Conservation (phyloP, 768 basidiomycete genomes). For the Collybia nuda region DNA sequence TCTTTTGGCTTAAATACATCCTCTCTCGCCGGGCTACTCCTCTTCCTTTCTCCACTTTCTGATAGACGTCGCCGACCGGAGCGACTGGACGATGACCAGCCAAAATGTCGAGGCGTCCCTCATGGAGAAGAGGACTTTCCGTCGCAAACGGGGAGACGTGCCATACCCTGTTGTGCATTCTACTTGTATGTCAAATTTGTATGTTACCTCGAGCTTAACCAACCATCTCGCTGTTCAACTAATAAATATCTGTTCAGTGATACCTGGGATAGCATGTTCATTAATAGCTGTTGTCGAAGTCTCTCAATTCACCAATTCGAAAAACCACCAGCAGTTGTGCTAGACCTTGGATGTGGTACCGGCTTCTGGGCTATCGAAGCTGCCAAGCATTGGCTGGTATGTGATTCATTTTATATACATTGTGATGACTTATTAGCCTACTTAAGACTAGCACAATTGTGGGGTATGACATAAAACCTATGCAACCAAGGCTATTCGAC, state of each 20-base stretch:
- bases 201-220: constrained; percentile 19
- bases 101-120: constrained; percentile 47
- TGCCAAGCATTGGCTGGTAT: constrained; percentile 63
- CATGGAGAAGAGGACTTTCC: constrained; percentile 34
- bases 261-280: constrained; percentile 71
- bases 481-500: constrained; percentile 50
- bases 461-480: constrained; percentile 56
- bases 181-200: constrained; percentile 55
- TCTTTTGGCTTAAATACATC: constrained; percentile 12
- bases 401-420: constrained; percentile 15
- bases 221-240: too few relatives aligned
- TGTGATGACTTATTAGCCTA: not conserved
- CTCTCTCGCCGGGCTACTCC: constrained; percentile 4
- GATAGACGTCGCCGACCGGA: constrained; percentile 5
- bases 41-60: constrained; percentile 13
- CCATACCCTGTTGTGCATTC: constrained; percentile 56
- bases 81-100: not conserved
- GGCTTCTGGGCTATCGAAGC: constrained; percentile 75
- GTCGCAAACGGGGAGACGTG: constrained; percentile 47
- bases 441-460: constrained; percentile 50
- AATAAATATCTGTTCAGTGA: constrained; percentile 40
- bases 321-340: constrained; percentile 46
- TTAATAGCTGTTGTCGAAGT: constrained; percentile 44
- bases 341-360: constrained; percentile 73
- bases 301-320: constrained; percentile 57